Evolutionary conservation across 108 stramenopile species (phyloP), one percentile per base, ranked within the genome.

Genomic region (Pseudonitzschia multistriata): DNA sequence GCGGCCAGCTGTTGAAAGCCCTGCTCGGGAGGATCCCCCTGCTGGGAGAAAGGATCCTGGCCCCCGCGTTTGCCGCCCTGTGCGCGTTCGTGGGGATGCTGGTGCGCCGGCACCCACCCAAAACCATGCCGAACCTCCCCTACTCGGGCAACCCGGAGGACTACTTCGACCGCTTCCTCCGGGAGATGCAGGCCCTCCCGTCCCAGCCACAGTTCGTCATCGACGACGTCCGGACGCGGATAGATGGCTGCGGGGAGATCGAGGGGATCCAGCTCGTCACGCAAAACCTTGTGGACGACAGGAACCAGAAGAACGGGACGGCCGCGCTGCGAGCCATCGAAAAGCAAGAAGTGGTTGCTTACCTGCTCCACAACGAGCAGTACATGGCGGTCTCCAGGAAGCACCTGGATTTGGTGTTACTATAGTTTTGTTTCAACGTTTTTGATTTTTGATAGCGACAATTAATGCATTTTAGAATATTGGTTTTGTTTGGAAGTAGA

Each of bases 221-320:
- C 31, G 28, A 49, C 13, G 42, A 0, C 8, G 21, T 13, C 14
- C 64, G 40, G 63, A 47, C 21, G 7, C 10, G 25, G 21, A 7
- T 52, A 6, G 25, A 52, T 0, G 27, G 45, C 17, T 11, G 36
- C 4, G 49, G 21, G 21, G 71, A 42, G 17, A 24, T 63, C 4
- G 60, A 35, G 14, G 71, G 71, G 0, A 66, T 72, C 53, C 11
- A 29, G 8, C 27, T 30, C 21, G 49, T 65, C 14, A 72, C 71
- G 11, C 7, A 49, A 39, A 62, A 19, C 5, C 19, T 72, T 39
- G 71, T 72, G 13, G 71, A 72, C n/a, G 71, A 72, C 31, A 50
- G 15, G 24, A 7, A 49, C 33, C 22, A 36, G 7, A 39, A 3
- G 0, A 17, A 40, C 8, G 49, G 49, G 15, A 72, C 71, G 13